These are phyloP conservation scores for Sphagnum contortum DNA, from an alignment of 225 moss, liverwort and hornwort genomes.

Conservation along the genomic window DNA sequence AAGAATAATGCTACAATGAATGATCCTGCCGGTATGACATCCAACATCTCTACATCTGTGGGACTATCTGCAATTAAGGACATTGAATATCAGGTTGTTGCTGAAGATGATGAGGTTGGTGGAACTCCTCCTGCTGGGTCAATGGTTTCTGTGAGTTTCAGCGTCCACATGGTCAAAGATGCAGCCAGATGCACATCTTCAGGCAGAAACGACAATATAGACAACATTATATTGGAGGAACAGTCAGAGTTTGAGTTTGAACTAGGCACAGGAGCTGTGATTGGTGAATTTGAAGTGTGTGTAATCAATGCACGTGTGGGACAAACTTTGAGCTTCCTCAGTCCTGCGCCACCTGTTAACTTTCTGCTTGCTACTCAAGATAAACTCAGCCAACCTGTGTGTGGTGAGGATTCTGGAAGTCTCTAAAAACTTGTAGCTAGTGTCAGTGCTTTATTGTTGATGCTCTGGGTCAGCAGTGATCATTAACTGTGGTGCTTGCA, in stretches of 20 bases:
- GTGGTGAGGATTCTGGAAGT: slow-evolving; percentile 12
- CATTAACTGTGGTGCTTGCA: too few relatives aligned
- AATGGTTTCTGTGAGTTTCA: slow-evolving; percentile 59
- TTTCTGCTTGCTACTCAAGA: slow-evolving; percentile 40
- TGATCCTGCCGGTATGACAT: not conserved
- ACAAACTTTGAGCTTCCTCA: slow-evolving; percentile 43
- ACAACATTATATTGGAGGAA: slow-evolving; percentile 34
- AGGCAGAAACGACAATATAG: slow-evolving; percentile 4
- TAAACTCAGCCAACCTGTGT: slow-evolving; percentile 10
- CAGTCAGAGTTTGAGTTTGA: slow-evolving; percentile 76
- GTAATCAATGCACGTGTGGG: slow-evolving; percentile 62
- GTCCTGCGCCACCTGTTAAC: slow-evolving; percentile 33
- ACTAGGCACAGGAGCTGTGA: slow-evolving; percentile 70
- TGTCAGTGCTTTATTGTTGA: too few relatives aligned
- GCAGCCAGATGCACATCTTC: slow-evolving; percentile 5
- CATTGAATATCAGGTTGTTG: slow-evolving; percentile 16
- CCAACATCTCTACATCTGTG: too few relatives aligned
- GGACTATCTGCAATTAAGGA: too few relatives aligned
- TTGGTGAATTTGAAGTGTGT: slow-evolving; percentile 53
- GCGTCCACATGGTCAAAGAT: slow-evolving; percentile 34
- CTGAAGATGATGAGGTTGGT: slow-evolving; percentile 31
- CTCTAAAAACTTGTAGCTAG: too few relatives aligned
- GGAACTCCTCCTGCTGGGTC: slow-evolving; percentile 59
- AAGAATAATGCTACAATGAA: slow-evolving; percentile 4
- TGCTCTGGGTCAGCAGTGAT: too few relatives aligned